Base-by-base conservation (phyloP, 2,329 filamentous ascomycete genomes). In the Fusarium subtropicale region DNA sequence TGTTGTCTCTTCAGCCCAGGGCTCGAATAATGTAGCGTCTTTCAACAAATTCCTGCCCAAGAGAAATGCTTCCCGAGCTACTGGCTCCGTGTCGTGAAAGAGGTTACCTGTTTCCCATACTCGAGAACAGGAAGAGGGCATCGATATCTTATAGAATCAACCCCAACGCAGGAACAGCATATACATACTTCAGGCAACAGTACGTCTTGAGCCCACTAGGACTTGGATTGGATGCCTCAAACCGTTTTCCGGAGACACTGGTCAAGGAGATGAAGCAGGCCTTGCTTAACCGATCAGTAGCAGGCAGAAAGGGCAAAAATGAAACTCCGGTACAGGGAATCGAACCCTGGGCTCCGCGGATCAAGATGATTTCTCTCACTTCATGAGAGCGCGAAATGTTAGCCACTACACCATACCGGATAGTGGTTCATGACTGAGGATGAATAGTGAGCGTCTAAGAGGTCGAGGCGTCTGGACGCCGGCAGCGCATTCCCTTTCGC, bases 351-450 rank as follows among this genome's bases (percentile, higher is more conserved):
- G 47, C 47, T 50, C 47, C 47, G 47, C 47, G 46, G 46, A 34
- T 34, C 31, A 28, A 50, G 28, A 33, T n/a, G 36, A 53, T 42
- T 53, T 45, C 51, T 20, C 51, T 46, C 30, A 46, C 34, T 45
- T 16, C 12, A 63, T 76, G 74, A 76, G 63, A 76, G 74, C 74
- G 74, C 71, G 73, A 76, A 76, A 76, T 76, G 74, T 76, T 76
- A 74, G 74, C 74, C 74, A 76, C 73, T 76, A 76, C 74, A 76
- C 74, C 75, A 76, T 76, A 76, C 74, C 74, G 74, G 74, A 76
- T 66, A 33, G n/a, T 11, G 45, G 2, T 36, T 36, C 11, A 38
- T 20, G 31, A 18, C n/a, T 10, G 1, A 5, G 11, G 30, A 7
- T 16, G 3, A 16, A 0, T 5, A 24, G n/a, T 2, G 2, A 6